These are phyloP conservation scores for Leccinum pachyderme DNA, from an alignment of 1,284 basidiomycete genomes.

Conservation along the genomic window DNA sequence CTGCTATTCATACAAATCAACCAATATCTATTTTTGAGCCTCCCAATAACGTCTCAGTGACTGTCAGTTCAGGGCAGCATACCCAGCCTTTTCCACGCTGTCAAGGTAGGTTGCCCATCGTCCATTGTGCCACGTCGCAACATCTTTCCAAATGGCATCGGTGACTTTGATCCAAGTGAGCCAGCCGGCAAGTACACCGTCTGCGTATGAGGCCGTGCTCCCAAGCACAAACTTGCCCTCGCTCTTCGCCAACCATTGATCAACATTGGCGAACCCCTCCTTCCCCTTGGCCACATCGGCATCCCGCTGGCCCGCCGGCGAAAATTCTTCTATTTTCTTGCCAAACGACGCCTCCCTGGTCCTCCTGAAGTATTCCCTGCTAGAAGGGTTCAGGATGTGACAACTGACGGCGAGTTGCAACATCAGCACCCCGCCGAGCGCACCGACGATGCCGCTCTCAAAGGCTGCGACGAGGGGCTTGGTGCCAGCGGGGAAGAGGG, in stretches of 20 bases:
- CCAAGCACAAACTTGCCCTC: conserved; percentile 35
- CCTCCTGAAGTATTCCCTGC: conserved; percentile 33
- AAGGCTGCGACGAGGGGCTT: conserved; percentile 26
- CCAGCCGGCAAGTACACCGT: conserved; percentile 31
- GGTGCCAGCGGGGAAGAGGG: conserved; percentile 29
- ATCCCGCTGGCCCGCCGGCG: conserved; percentile 29
- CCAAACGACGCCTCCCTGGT: conserved; percentile 32
- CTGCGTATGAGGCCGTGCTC: conserved; percentile 36
- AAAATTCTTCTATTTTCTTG: conserved; percentile 34
- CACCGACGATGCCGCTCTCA: conserved; percentile 16
- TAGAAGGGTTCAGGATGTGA: conserved; percentile 28
- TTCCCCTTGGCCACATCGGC: conserved; percentile 27
- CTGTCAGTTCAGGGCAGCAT: conserved; percentile 16
- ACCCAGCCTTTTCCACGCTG: conserved; percentile 28
- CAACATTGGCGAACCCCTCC: conserved; percentile 24
- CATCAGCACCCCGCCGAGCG: conserved; percentile 13
- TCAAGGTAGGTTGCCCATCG: conserved; percentile 33
- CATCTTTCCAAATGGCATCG: conserved; percentile 27
- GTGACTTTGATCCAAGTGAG: conserved; percentile 30
- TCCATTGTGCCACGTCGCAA: conserved; percentile 34
- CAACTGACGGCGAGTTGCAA: conserved; percentile 17
- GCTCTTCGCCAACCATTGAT: conserved; percentile 28
- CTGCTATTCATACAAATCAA: conserved; percentile 4
- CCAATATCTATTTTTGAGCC: not conserved
- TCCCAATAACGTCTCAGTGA: not conserved